phyloP scores from a whole-genome alignment of 345 rosid species.

The Populus pruinosa region DNA sequence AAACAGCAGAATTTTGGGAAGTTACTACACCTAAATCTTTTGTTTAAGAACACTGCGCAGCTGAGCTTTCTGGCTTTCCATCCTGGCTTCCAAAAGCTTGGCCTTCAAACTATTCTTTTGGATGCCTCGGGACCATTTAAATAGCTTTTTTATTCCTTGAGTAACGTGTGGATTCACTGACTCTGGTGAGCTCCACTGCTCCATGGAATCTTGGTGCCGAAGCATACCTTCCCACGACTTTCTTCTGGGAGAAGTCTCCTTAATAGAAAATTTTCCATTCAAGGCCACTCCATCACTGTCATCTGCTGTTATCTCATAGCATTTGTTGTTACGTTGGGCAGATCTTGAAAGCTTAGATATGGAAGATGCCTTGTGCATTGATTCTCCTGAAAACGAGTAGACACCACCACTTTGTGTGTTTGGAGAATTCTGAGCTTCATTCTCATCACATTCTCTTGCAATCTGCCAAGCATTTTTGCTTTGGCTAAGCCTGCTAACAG shows the following conservation, averaged over 20 bases:
- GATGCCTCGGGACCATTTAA: slow-evolving; percentile 18
- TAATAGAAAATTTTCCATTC: background rate
- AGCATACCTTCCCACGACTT: slow-evolving; percentile 3
- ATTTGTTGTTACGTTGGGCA: background rate
- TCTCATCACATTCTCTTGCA: slow-evolving; percentile 13
- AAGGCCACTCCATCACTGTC: slow-evolving; percentile 13
- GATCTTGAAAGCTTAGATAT: slow-evolving; percentile 11
- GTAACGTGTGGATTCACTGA: slow-evolving; percentile 19
- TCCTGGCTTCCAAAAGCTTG: slow-evolving; percentile 18
- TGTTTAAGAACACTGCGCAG: slow-evolving; percentile 5
- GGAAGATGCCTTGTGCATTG: slow-evolving; percentile 9
- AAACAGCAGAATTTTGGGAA: background rate
- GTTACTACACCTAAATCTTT: background rate
- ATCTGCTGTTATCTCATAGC: slow-evolving; percentile 7
- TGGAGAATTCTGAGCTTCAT: slow-evolving; percentile 1
- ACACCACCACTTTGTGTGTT: slow-evolving; percentile 1
- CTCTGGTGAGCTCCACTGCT: slow-evolving; percentile 1
- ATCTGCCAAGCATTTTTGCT: slow-evolving; percentile 5
- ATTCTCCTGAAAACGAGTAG: slow-evolving; percentile 4
- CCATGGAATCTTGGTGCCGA: background rate
- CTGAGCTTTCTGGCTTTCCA: slow-evolving; percentile 18
- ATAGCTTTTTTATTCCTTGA: slow-evolving; percentile 24
- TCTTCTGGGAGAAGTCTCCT: background rate
- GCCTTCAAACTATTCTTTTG: slow-evolving; percentile 17
- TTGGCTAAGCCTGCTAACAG: background rate